Evolutionary conservation across 441 rosid genomes (phyloP).

Genomic region (Aquilaria agallochum): DNA sequence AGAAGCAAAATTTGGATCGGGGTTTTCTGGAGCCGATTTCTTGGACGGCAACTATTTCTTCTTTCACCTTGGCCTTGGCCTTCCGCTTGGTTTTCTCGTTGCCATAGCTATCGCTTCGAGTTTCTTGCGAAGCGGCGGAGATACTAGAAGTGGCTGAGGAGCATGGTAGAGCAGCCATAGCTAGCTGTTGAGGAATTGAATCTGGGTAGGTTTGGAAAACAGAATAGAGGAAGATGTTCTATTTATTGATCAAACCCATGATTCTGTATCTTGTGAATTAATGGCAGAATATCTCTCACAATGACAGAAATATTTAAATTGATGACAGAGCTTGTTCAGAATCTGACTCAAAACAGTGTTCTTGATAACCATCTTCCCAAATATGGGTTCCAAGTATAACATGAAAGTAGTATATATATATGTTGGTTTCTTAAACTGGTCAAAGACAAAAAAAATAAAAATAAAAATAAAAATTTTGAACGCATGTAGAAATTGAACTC

Average conservation of each 20-base stretch:
- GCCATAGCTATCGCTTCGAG: background rate
- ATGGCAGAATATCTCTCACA: conserved; percentile 19
- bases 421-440: background rate
- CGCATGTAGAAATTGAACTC: too few relatives aligned
- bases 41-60: conserved; percentile 2
- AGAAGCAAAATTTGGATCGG: conserved; percentile 4
- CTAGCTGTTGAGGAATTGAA: conserved; percentile 14
- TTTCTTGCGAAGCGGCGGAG: conserved; percentile 22
- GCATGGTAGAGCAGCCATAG: conserved; percentile 4
- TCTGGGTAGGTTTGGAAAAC: background rate
- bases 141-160: conserved; percentile 21
- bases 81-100: background rate
- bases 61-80: background rate
- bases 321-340: conserved; percentile 3
- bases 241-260: conserved; percentile 14
- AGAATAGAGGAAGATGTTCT: conserved; percentile 3
- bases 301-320: conserved; percentile 6
- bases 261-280: conserved; percentile 11
- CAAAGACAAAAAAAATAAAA: too few relatives aligned
- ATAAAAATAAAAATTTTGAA: too few relatives aligned
- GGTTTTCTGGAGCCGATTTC: conserved; percentile 1
- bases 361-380: conserved; percentile 8
- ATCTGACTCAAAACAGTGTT: conserved; percentile 13
- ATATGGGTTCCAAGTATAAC: background rate
- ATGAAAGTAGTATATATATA: background rate